Evolutionary conservation across 2,329 filamentous ascomycete species (phyloP), one percentile per base, ranked within the genome.

Genomic region (Metarhizium anisopliae): DNA sequence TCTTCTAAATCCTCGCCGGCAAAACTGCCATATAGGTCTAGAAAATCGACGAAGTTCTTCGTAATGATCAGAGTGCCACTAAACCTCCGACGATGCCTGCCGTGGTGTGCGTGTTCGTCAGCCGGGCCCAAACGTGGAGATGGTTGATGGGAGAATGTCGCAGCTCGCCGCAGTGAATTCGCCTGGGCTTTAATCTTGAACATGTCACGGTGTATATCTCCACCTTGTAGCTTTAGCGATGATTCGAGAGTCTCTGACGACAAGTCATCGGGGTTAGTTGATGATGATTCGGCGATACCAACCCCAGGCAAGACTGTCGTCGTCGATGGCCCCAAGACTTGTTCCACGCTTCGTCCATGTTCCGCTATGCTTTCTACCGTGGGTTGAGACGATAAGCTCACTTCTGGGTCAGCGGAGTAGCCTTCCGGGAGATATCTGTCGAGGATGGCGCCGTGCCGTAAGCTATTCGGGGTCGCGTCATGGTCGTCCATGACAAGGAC

Each of bases 131-230:
- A 62, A 4, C 63, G 65, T 11, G 69, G 67, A 18, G 65, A 67
- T 1, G 69, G 67, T 1, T 78, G 74, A 60, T 82, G 74, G 51
- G 87, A 85, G 63, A 90, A 90, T 0, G 86, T 90, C 54, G 80
- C 79, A 16, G 87, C 77, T 59, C 87, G 80, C 63, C 82, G 67
- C 70, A 72, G 63, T 64, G 79, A 68, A 67, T 65, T 68, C 35
- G 69, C 71, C 43, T 82, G 76, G 16, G 84, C 82, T 59, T 85
- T 83, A 62, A 90, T 84, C 66, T 83, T 87, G 77, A 88, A 92
- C 38, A 92, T 79, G 63, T 89, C 86, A 38, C 88, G 84, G 66
- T 91, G 87, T 25, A 92, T 86, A 63, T 92, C 88, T 45, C 88
- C 88, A 53, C 88, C 88, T 64, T 87, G 87, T 3, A 91, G 76